phyloP scores from a whole-genome alignment of 2,329 filamentous ascomycete genomes.

The Aphanocladium album region DNA sequence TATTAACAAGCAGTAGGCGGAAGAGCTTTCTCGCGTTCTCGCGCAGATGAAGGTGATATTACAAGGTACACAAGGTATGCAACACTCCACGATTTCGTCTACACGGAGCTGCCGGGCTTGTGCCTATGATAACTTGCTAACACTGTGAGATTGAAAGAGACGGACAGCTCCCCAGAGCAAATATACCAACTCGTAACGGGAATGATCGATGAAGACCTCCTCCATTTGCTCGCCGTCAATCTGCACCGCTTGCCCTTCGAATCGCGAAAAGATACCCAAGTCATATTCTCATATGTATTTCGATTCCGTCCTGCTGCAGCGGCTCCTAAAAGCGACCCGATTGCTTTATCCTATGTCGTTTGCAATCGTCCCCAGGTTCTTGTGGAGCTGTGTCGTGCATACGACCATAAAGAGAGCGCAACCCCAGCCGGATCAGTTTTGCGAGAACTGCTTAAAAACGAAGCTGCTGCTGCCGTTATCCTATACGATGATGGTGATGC shows the following conservation, averaged over 20 bases:
- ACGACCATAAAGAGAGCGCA: slow-evolving; percentile 84
- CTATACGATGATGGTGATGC: slow-evolving; percentile 83
- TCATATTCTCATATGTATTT: slow-evolving; percentile 92
- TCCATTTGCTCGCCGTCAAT: slow-evolving; percentile 75
- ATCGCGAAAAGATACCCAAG: slow-evolving; percentile 89
- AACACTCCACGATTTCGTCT: neutral
- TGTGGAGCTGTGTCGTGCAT: slow-evolving; percentile 81
- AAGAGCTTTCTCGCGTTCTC: slow-evolving; percentile 82
- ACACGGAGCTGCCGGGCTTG: neutral
- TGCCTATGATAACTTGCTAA: neutral
- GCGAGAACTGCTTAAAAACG: slow-evolving; percentile 82
- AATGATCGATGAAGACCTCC: slow-evolving; percentile 83
- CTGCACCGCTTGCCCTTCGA: slow-evolving; percentile 90
- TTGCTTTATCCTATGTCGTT: slow-evolving; percentile 84
- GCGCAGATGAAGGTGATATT: slow-evolving; percentile 88
- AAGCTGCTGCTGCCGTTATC: slow-evolving; percentile 84
- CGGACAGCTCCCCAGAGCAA: slow-evolving; percentile 80
- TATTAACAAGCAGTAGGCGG: slow-evolving; percentile 51
- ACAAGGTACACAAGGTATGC: slow-evolving; percentile 81
- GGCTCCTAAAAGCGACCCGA: slow-evolving; percentile 66
- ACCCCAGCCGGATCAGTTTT: slow-evolving; percentile 87
- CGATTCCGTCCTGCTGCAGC: slow-evolving; percentile 73
- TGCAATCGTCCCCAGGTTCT: slow-evolving; percentile 82
- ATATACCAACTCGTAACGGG: slow-evolving; percentile 80
- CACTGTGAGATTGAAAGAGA: slow-evolving; percentile 50